Evolutionary conservation across 2,329 filamentous ascomycete species (phyloP).

Genomic region (Didymella pinodella): DNA sequence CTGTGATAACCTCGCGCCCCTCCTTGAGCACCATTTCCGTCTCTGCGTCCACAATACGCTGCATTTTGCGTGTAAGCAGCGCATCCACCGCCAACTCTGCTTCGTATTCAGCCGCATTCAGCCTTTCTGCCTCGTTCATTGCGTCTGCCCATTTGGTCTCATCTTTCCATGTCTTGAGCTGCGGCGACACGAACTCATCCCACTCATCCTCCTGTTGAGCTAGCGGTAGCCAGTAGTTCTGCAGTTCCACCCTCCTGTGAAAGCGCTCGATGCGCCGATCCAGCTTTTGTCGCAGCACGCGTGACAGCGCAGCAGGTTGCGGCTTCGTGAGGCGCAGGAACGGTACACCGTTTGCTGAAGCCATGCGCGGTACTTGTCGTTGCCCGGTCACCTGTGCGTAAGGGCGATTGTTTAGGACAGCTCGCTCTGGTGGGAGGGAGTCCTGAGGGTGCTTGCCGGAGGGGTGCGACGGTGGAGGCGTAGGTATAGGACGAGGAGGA

Average conservation of each 20-base stretch:
- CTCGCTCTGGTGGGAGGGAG: slow-evolving; percentile 47
- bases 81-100: slow-evolving; percentile 39
- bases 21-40: slow-evolving; percentile 54
- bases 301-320: slow-evolving; percentile 67
- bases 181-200: slow-evolving; percentile 52
- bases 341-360: slow-evolving; percentile 64
- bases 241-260: slow-evolving; percentile 50
- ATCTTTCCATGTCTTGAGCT: slow-evolving; percentile 22
- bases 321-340: slow-evolving; percentile 73
- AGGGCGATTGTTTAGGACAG: slow-evolving; percentile 62
- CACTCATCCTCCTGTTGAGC: slow-evolving; percentile 58
- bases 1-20: slow-evolving; percentile 40
- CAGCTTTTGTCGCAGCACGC: slow-evolving; percentile 64
- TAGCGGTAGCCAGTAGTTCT: slow-evolving; percentile 52
- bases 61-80: slow-evolving; percentile 53
- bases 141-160: slow-evolving; percentile 44
- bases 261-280: slow-evolving; percentile 55
- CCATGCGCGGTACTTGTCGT: slow-evolving; percentile 67
- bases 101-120: slow-evolving; percentile 29
- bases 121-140: slow-evolving; percentile 28
- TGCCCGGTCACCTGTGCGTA: slow-evolving; percentile 58
- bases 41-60: slow-evolving; percentile 59
- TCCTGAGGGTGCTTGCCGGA: slow-evolving; percentile 34
- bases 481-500: slow-evolving; percentile 10
- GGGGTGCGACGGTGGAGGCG: slow-evolving; percentile 19